Base-by-base conservation (phyloP, 2,329 filamentous ascomycete species). In the Colletotrichum euphorbiae region DNA sequence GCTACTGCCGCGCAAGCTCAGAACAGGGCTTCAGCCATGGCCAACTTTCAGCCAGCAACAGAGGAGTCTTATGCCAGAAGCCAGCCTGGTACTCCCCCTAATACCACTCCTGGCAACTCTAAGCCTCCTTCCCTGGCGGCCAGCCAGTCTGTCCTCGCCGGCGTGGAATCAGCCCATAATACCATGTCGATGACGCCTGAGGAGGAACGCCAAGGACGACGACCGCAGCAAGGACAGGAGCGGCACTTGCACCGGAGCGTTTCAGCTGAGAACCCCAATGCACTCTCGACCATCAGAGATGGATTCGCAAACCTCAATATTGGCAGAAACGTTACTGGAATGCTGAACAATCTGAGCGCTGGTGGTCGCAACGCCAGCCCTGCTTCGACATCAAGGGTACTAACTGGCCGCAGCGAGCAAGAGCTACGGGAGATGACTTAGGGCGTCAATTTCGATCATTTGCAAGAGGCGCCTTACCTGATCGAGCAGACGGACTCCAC, bases 111-210 rank as follows among this genome's bases (percentile, higher is more conserved):
- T 11, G 82, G 79, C 13, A 38, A 38, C 31, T 78, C 83, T 2
- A 78, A 78, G 54, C 79, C 80, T 0, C 79, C 82, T 0, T 75
- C 78, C 4, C 72, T 83, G 12, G 73, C 76, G 0, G 74, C 75
- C 2, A 83, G 79, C 70, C 82, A 83, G 40, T 89, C 88, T 1
- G 87, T 91, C 3, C 78, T 91, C 17, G 80, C 85, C 0, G 85
- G 84, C 0, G 82, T 91, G 3, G 89, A 91, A 74, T 87, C 84
- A 1, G 84, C 86, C 0, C 83, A 90, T 63, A 80, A 84, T 48
- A 81, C 82, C 5, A 74, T 87, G 19, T 86, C 84, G 2, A 74
- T 87, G 19, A 87, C 84, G 1, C 82, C 83, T 0, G 77, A 77
- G 3, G 43, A 60, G 45, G 28, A 46, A 13, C 45, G 57, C 12